phyloP scores from a whole-genome alignment of 441 rosid genomes.

The Pelargonium citronellum region DNA sequence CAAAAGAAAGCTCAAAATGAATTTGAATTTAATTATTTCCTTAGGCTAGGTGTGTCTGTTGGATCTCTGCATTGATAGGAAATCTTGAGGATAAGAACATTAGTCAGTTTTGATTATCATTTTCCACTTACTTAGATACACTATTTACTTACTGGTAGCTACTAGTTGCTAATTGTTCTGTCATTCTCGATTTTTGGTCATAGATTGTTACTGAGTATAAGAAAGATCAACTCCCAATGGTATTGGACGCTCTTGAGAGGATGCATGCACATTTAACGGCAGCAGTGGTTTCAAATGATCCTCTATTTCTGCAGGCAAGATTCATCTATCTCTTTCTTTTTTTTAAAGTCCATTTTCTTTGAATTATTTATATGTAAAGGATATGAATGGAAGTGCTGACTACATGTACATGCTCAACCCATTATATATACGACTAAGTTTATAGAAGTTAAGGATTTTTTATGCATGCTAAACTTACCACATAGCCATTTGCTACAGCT shows the following conservation, averaged over 20 bases:
- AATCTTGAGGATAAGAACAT: neutral
- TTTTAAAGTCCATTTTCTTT: neutral
- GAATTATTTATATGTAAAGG: neutral
- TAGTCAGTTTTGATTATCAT: neutral
- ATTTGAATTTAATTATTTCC: no score
- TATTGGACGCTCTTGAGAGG: constrained; percentile 71
- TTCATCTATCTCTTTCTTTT: constrained; percentile 4
- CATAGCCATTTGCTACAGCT: neutral
- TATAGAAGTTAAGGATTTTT: no score
- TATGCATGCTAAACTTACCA: no score
- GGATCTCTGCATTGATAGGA: neutral
- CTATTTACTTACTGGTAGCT: neutral
- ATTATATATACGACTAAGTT: neutral
- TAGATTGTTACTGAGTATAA: constrained; percentile 78
- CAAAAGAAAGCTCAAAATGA: no score
- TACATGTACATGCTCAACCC: neutral
- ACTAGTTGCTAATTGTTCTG: neutral
- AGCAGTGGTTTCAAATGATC: constrained; percentile 90
- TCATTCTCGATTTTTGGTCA: constrained; percentile 14
- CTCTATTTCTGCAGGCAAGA: constrained; percentile 70
- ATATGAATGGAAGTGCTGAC: neutral
- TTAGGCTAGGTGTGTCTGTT: neutral
- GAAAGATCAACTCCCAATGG: constrained; percentile 68
- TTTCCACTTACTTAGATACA: neutral
- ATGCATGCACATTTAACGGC: constrained; percentile 97